A percentile compares a stretch with the other conserved stretches of the same genome.
Evolutionary conservation across 2,329 filamentous ascomycete species (phyloP).

Genomic region (Neofusicoccum ribis): DNA sequence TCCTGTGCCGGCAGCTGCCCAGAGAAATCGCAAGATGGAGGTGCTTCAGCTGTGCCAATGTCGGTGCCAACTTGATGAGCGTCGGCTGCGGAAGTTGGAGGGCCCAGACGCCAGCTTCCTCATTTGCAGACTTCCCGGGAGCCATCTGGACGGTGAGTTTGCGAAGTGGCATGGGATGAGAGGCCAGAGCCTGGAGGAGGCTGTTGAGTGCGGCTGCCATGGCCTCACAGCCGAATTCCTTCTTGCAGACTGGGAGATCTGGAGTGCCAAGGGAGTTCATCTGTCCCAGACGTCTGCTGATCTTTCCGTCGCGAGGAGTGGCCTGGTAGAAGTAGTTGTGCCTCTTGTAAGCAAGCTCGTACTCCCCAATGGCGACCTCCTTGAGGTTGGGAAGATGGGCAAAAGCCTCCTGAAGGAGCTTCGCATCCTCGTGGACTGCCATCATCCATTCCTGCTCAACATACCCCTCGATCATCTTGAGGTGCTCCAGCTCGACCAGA

Average conservation of each 20-base stretch:
- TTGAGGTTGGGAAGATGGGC: not conserved
- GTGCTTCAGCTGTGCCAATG: not conserved
- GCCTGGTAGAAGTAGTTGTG: too few species aligned
- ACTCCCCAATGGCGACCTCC: not conserved
- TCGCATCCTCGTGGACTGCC: not conserved
- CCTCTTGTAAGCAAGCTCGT: too few species aligned
- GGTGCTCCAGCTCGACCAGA: not conserved
- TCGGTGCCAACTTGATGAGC: not conserved
- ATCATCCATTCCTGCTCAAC: not conserved
- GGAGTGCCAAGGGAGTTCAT: too few species aligned
- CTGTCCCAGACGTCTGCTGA: too few species aligned
- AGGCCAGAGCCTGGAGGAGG: not conserved
- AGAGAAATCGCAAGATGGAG: not conserved
- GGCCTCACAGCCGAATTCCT: too few species aligned
- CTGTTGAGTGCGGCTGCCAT: too few species aligned
- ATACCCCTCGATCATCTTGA: not conserved
- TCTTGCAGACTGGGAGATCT: too few species aligned
- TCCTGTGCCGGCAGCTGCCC: not conserved
- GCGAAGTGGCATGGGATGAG: not conserved
- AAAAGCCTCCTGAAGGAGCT: not conserved
- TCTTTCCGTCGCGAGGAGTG: too few species aligned
- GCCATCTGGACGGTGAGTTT: not conserved
- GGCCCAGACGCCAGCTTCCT: not conserved
- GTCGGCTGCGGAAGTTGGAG: not conserved
- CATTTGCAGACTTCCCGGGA: not conserved